Evolutionary conservation across 306 rosid genomes (phyloP).

Genomic region (Glycine tomentella): DNA sequence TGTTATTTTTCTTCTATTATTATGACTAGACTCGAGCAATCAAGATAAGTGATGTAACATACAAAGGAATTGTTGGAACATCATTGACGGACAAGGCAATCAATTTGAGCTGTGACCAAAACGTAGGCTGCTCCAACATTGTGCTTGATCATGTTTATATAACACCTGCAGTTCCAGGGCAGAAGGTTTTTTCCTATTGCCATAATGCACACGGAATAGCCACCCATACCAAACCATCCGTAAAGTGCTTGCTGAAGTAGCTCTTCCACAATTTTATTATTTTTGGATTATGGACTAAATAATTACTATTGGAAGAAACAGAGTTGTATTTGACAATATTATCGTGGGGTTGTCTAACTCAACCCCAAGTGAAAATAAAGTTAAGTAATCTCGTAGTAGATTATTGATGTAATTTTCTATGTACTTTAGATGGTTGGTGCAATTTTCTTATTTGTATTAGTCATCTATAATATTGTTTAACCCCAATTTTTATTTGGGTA

Average conservation of each 20-base stretch:
- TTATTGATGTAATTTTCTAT: too few species aligned
- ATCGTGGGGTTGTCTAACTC: not conserved
- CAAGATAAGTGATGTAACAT: conserved; percentile 55
- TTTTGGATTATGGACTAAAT: too few species aligned
- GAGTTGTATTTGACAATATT: conserved; percentile 3
- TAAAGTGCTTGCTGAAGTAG: conserved; percentile 51
- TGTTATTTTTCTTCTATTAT: not conserved
- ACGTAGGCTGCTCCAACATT: conserved; percentile 58
- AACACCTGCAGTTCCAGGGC: conserved; percentile 40
- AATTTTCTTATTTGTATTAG: too few species aligned
- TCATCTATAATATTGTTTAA: too few species aligned
- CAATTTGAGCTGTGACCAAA: conserved; percentile 57
- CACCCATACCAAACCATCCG: conserved; percentile 47
- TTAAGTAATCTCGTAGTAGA: too few species aligned
- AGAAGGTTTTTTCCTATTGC: conserved; percentile 45
- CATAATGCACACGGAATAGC: conserved; percentile 61
- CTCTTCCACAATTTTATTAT: too few species aligned
- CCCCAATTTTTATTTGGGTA: too few species aligned
- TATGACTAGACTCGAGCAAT: conserved; percentile 46
- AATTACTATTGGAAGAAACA: not conserved
- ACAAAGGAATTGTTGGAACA: conserved; percentile 56
- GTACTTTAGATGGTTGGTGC: too few species aligned
- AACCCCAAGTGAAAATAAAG: too few species aligned
- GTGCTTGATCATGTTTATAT: conserved; percentile 52
- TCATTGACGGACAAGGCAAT: conserved; percentile 51